phyloP scores from a whole-genome alignment of 2,329 filamentous ascomycete genomes.

The Ophiostoma ips region DNA sequence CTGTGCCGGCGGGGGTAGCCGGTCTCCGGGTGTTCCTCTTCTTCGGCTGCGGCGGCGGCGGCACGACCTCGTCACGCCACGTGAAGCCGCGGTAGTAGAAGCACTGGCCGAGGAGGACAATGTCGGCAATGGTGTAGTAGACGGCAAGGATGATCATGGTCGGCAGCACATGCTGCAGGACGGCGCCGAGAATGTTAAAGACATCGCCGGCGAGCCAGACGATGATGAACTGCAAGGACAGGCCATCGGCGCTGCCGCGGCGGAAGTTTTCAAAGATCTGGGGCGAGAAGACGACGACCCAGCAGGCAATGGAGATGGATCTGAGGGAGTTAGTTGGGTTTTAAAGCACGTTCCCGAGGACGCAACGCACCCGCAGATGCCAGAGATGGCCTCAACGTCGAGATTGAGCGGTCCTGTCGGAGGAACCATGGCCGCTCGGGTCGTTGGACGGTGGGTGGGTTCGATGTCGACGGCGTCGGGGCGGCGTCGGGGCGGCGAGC shows the following conservation, averaged over 20 bases:
- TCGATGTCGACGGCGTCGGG: too few relatives aligned
- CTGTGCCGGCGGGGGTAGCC: conserved; percentile 13
- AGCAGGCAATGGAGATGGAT: conserved; percentile 91
- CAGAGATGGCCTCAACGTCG: conserved; percentile 80
- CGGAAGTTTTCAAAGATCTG: conserved; percentile 49
- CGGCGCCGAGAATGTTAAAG: conserved; percentile 18
- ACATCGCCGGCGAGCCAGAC: conserved; percentile 81
- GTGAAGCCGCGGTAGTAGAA: conserved; percentile 92
- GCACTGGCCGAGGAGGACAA: conserved; percentile 70
- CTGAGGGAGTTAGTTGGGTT: conserved; percentile 9
- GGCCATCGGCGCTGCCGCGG: conserved; percentile 15
- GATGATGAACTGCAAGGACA: conserved; percentile 59
- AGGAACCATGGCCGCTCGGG: conserved; percentile 37
- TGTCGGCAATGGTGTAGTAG: conserved; percentile 17
- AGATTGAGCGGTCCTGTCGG: conserved; percentile 49
- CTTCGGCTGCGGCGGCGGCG: conserved; percentile 31
- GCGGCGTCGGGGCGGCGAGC: too few relatives aligned
- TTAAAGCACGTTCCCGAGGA: too few relatives aligned
- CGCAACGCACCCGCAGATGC: conserved; percentile 64
- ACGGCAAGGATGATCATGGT: conserved; percentile 49
- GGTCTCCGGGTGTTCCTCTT: conserved; percentile 7
- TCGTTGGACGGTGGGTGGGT: too few relatives aligned
- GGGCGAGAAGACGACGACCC: conserved; percentile 95
- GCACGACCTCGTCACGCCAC: conserved; percentile 39
- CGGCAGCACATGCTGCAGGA: conserved; percentile 55